Evolutionary conservation across 1,139 yeast genomes (phyloP).

Genomic region (Arxiozyma heterogenica): DNA sequence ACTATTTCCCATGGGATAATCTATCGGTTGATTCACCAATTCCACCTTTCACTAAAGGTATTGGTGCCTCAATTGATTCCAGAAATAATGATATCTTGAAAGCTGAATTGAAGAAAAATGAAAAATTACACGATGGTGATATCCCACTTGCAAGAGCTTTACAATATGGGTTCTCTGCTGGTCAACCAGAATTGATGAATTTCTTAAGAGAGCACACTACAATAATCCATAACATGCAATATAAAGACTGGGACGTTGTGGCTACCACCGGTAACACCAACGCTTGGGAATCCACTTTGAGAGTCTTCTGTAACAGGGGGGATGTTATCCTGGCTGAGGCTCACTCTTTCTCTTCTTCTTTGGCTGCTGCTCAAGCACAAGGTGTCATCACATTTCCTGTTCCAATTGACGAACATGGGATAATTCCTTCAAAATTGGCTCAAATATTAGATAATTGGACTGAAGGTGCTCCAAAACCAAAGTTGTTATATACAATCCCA

Average conservation of each 20-base stretch:
- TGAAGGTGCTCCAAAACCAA: slow-evolving; percentile 57
- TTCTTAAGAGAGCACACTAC: slow-evolving; percentile 75
- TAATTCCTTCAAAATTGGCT: slow-evolving; percentile 65
- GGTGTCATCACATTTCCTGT: slow-evolving; percentile 65
- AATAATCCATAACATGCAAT: slow-evolving; percentile 50
- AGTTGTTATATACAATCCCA: slow-evolving; percentile 73
- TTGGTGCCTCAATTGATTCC: slow-evolving; percentile 51
- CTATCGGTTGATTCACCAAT: slow-evolving; percentile 61
- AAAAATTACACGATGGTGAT: slow-evolving; percentile 39
- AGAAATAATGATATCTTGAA: slow-evolving; percentile 38
- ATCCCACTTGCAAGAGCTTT: slow-evolving; percentile 75
- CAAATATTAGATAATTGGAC: slow-evolving; percentile 62
- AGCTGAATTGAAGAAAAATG: slow-evolving; percentile 21
- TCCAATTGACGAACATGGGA: slow-evolving; percentile 70
- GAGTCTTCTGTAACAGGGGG: slow-evolving; percentile 72
- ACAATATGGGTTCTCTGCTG: slow-evolving; percentile 83
- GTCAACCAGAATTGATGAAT: slow-evolving; percentile 57
- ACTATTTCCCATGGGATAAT: slow-evolving; percentile 84
- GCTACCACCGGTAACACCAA: slow-evolving; percentile 78
- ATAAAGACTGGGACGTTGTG: slow-evolving; percentile 58
- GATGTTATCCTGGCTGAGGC: slow-evolving; percentile 78
- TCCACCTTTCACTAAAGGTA: slow-evolving; percentile 69
- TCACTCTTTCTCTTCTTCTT: slow-evolving; percentile 71
- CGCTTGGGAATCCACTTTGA: slow-evolving; percentile 75
- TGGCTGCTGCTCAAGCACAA: slow-evolving; percentile 71